A percentile compares a stretch with the other conserved stretches of the same genome.
phyloP scores from a whole-genome alignment of 352 stramenopile species.

The Phytophthora cactorum region DNA sequence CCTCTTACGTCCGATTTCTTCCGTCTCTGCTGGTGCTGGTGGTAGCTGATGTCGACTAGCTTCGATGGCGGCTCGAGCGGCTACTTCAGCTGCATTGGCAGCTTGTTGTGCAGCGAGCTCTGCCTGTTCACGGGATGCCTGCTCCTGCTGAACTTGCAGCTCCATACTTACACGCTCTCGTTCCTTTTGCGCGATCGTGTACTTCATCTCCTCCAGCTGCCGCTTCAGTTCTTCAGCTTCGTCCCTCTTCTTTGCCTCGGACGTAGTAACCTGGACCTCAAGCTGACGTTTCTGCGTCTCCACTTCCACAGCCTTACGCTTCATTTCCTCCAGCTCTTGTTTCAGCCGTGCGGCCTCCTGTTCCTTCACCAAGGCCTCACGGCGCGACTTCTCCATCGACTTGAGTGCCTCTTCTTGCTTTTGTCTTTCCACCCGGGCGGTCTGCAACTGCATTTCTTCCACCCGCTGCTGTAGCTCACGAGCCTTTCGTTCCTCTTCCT shows the following conservation, averaged over 20 bases:
- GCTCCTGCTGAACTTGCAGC: slow-evolving; percentile 52
- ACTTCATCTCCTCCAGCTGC: slow-evolving; percentile 56
- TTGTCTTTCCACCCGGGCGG: slow-evolving; percentile 46
- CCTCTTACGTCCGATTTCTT: slow-evolving; percentile 53
- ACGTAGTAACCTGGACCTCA: slow-evolving; percentile 31
- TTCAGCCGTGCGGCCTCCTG: slow-evolving; percentile 51
- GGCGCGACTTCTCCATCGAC: slow-evolving; percentile 40
- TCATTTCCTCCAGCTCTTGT: slow-evolving; percentile 66
- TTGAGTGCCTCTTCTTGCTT: slow-evolving; percentile 52
- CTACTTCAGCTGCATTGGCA: slow-evolving; percentile 68
- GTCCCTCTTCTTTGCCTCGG: slow-evolving; percentile 44
- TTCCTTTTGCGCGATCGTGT: slow-evolving; percentile 55
- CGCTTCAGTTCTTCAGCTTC: slow-evolving; percentile 48
- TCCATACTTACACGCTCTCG: slow-evolving; percentile 59
- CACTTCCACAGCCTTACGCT: slow-evolving; percentile 38
- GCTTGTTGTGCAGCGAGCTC: slow-evolving; percentile 66
- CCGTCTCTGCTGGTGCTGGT: slow-evolving; percentile 32
- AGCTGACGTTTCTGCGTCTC: slow-evolving; percentile 51
- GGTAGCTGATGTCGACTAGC: slow-evolving; percentile 55
- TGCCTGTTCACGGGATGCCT: slow-evolving; percentile 62
- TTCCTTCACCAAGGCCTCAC: slow-evolving; percentile 47
- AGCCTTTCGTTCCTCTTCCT: slow-evolving; percentile 61
- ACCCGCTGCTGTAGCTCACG: slow-evolving; percentile 63
- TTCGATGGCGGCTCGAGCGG: slow-evolving; percentile 73
- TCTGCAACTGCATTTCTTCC: slow-evolving; percentile 56